Evolutionary conservation across 495 filamentous ascomycete genomes (phyloP), one percentile per base, ranked within the genome.

Genomic region (Hyaloscypha bicolor): DNA sequence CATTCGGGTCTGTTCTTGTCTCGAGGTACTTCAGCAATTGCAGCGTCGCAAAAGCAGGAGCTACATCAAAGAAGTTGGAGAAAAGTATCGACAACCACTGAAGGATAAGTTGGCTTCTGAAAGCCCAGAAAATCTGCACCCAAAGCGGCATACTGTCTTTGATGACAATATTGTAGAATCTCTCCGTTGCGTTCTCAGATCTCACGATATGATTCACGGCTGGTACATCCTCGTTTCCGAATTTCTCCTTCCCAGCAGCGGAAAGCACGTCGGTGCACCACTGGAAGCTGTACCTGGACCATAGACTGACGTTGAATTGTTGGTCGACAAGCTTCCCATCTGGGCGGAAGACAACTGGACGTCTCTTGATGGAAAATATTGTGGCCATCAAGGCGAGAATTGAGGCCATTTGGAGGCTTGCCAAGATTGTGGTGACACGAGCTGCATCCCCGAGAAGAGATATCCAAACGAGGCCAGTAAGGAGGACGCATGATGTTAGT

Each of bases 241-340:
- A 75, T 19, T 53, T 56, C 42, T 83, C 83, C 63, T 88, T 84
- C 21, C 76, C 72, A 1, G 87, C 85, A 42, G 81, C 75, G 3
- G 73, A 67, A 31, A 93, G 80, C 0, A 91, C 33, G 1, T 69
- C 69, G 4, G 66, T 73, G 9, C 83, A 82, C 90, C 90, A 93
- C 53, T 73, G 72, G 69, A 86, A 92, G 8, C 82, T 90, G 72
- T 85, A 88, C 25, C 88, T 60, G 9, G 53, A 56, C 57, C 57
- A 33, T 29, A 55, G 78, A 82, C 57, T 86, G 76, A 86, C 87
- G 12, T 76, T 81, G 0, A 87, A 89, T 56, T 79, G 80, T 72
- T 88, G 81, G 39, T 79, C 77, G 71, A 93, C 91, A 9, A 93
- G 87, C 9, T 79, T 66, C 56, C 82, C 74, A 39, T 84, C 88